phyloP scores from a whole-genome alignment of 371 early-diverging fungal genomes.

The Saksenaea vasiformis region DNA sequence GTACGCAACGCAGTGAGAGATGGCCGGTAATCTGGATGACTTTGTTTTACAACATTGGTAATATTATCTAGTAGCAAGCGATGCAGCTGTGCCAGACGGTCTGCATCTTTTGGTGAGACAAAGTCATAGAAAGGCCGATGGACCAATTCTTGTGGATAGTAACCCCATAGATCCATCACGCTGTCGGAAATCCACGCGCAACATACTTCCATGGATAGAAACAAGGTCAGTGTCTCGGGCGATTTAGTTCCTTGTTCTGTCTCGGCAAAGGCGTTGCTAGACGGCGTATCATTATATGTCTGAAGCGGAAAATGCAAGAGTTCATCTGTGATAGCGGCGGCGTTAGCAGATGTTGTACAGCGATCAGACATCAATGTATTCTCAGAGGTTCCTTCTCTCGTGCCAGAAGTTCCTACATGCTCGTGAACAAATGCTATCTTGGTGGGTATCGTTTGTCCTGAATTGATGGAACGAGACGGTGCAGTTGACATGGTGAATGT shows the following conservation, averaged over 20 bases:
- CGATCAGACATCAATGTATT: not conserved
- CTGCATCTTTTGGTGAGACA: slow-evolving; percentile 36
- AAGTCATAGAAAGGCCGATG: slow-evolving; percentile 53
- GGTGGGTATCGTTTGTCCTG: slow-evolving; percentile 7
- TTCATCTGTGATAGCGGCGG: slow-evolving; percentile 9
- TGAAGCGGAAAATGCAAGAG: too few relatives aligned
- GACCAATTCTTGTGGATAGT: slow-evolving; percentile 52
- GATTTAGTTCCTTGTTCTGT: not conserved
- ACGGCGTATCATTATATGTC: too few relatives aligned
- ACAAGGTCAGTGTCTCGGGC: slow-evolving; percentile 28
- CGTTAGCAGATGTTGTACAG: not conserved
- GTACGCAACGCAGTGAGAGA: slow-evolving; percentile 40
- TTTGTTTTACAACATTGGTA: slow-evolving; percentile 25
- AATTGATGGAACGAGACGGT: not conserved
- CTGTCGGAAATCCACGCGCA: slow-evolving; percentile 58
- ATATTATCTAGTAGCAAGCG: slow-evolving; percentile 43
- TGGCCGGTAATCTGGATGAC: slow-evolving; percentile 12
- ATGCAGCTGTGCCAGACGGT: slow-evolving; percentile 40
- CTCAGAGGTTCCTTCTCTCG: not conserved
- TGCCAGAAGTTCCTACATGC: slow-evolving; percentile 2
- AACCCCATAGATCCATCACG: slow-evolving; percentile 46
- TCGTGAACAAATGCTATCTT: slow-evolving; percentile 19
- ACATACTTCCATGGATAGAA: slow-evolving; percentile 50
- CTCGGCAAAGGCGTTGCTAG: not conserved
- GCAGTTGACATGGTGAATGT: slow-evolving; percentile 7